Base-by-base conservation (phyloP, 768 basidiomycete genomes). In the Tephrocybe sp. region DNA sequence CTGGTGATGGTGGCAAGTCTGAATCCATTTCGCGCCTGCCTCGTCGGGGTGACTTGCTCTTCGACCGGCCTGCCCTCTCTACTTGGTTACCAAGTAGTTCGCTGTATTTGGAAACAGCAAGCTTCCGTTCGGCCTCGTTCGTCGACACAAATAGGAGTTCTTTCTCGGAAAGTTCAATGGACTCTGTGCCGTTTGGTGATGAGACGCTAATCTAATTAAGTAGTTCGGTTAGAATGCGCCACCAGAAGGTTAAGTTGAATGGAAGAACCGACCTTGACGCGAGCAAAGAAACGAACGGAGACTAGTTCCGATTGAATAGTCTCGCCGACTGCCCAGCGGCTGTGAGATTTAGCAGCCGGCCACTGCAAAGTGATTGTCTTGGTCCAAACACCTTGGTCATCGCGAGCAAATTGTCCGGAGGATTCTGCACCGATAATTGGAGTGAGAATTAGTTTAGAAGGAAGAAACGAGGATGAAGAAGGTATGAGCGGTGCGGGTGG, bases 291-390 rank as follows among this genome's bases (percentile, higher is more conserved):
- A 63, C 77, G 78, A 47, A 90, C 78, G 46, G 79, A 76, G 12
- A 79, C 82, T 57, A 85, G 65, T 45, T 80, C 74, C 36, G 85
- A 85, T 55, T 77, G 72, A 57, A 89, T 78, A 22, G 87, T 85
- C 72, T 91, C 89, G 10, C 90, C 90, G 50, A 87, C 78, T 8
- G 88, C 79, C 87, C 90, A 92, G 16, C 86, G 81, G 60, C 78
- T 83, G 51, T 77, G 77, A 3, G 85, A 80, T 61, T 84, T 86
- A 48, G 77, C 67, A 32, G 79, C 76, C 12, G 89, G 87, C 85
- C 89, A 88, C 57, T 85, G 83, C 36, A 89, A 66, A 7, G 83
- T 83, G 39, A 90, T 67, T 1, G 78, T 85, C 62, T 84, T 84
- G 34, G 66, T 75, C 80, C 80, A 86, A 6, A 82, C 66, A 32